phyloP scores from a whole-genome alignment of 2,329 filamentous ascomycete genomes.

The Alternaria sp. region DNA sequence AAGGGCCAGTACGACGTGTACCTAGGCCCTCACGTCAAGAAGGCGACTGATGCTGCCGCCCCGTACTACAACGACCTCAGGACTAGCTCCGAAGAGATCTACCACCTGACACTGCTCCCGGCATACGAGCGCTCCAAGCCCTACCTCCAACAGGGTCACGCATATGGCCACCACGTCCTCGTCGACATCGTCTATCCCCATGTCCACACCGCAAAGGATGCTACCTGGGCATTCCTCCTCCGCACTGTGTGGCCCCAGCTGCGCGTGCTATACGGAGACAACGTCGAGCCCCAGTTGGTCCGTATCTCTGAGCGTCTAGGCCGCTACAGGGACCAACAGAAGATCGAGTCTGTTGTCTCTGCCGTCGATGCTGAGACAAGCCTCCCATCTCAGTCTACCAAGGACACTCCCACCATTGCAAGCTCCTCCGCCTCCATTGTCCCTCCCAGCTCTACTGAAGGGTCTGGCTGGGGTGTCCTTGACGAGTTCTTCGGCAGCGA shows the following conservation, averaged over 20 bases:
- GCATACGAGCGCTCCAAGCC: slow-evolving; percentile 77
- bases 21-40: slow-evolving; percentile 76
- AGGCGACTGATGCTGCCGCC: slow-evolving; percentile 61
- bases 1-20: slow-evolving; percentile 71
- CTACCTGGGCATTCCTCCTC: slow-evolving; percentile 73
- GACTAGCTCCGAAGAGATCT: slow-evolving; percentile 70
- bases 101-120: slow-evolving; percentile 76
- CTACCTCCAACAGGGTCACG: slow-evolving; percentile 73
- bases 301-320: slow-evolving; percentile 91
- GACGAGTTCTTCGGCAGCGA: slow-evolving; percentile 41
- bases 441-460: slow-evolving; percentile 27
- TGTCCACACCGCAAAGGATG: slow-evolving; percentile 72
- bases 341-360: slow-evolving; percentile 65
- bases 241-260: slow-evolving; percentile 82
- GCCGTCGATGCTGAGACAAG: slow-evolving; percentile 54
- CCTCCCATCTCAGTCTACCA: slow-evolving; percentile 21
- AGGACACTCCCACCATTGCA: slow-evolving; percentile 27
- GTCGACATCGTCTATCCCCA: slow-evolving; percentile 75
- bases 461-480: slow-evolving; percentile 39
- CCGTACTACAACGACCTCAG: slow-evolving; percentile 77
- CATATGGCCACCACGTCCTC: slow-evolving; percentile 69
- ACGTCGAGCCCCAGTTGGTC: slow-evolving; percentile 92
- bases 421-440: slow-evolving; percentile 27
- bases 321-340: slow-evolving; percentile 71
- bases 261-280: slow-evolving; percentile 81